Percentiles rank a stretch among this genome's conserved stretches.
These are phyloP conservation scores for Fusarium zealandicum DNA, from an alignment of 2,329 filamentous ascomycete genomes.

Conservation along the genomic window DNA sequence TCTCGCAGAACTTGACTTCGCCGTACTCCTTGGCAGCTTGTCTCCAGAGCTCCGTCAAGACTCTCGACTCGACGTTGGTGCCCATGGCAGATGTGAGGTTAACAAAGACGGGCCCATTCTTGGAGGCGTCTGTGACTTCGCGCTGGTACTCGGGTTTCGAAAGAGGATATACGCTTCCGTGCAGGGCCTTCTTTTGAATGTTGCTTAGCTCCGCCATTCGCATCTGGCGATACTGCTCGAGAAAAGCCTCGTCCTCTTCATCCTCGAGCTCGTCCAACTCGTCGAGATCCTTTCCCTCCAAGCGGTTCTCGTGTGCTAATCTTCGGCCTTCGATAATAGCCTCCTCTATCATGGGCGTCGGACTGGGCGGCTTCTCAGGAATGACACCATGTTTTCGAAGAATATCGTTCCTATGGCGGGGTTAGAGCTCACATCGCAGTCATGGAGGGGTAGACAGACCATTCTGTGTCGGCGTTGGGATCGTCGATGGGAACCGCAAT, in stretches of 20 bases:
- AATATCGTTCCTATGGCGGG: conserved; percentile 85
- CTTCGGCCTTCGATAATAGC: conserved; percentile 83
- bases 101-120: conserved; percentile 73
- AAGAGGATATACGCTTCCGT: conserved; percentile 90
- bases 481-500: conserved; percentile 88
- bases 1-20: conserved; percentile 98
- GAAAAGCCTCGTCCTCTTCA: conserved; percentile 90
- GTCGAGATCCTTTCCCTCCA: conserved; percentile 94
- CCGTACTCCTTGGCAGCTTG: conserved; percentile 85
- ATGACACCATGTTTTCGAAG: conserved; percentile 96
- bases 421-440: conserved; percentile 36
- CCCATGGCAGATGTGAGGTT: conserved; percentile 81
- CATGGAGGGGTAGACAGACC: conserved; percentile 60
- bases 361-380: conserved; percentile 95
- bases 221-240: conserved; percentile 87
- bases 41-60: conserved; percentile 86
- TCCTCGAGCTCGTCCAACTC: conserved; percentile 95
- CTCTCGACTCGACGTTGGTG: conserved; percentile 83
- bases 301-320: conserved; percentile 87
- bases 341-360: conserved; percentile 95
- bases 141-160: conserved; percentile 92
- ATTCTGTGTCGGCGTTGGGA: conserved; percentile 97
- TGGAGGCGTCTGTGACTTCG: conserved; percentile 91
- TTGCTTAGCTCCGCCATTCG: conserved; percentile 82
- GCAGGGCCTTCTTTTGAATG: conserved; percentile 77